Evolutionary conservation across 2,329 filamentous ascomycete species (phyloP).

Genomic region (Epichloe glyceriae): DNA sequence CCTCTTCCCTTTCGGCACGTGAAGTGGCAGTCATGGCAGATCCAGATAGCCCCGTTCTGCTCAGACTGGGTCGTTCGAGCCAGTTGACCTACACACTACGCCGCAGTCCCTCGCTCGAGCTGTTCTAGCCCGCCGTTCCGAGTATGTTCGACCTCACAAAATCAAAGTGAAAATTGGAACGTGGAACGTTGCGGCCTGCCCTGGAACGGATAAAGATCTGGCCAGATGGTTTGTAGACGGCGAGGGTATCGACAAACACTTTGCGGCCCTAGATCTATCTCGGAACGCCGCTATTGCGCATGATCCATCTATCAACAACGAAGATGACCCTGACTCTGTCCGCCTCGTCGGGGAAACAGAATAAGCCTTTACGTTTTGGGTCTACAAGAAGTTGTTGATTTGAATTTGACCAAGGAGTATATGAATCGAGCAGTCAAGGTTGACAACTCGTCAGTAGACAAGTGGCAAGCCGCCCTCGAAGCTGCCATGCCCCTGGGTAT

Average conservation of each 20-base stretch:
- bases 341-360: conserved; percentile 48
- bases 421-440: conserved; percentile 53
- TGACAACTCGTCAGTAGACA: conserved; percentile 56
- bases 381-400: conserved; percentile 82
- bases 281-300: conserved; percentile 25
- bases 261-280: conserved; percentile 41
- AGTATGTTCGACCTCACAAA: conserved; percentile 64
- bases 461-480: conserved; percentile 70
- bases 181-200: conserved; percentile 85
- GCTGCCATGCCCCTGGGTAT: conserved; percentile 68
- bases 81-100: conserved; percentile 30
- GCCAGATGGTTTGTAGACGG: conserved; percentile 78
- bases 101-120: conserved; percentile 49
- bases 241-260: conserved; percentile 51
- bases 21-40: conserved; percentile 12
- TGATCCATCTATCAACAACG: conserved; percentile 20
- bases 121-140: conserved; percentile 58
- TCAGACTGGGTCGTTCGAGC: conserved; percentile 25
- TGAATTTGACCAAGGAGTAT: conserved; percentile 68
- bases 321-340: conserved; percentile 20
- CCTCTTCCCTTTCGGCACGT: conserved; percentile 3
- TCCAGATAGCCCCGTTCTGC: conserved; percentile 17
- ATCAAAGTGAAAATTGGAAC: conserved; percentile 82
- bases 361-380: conserved; percentile 83
- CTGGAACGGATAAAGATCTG: conserved; percentile 78